Base-by-base conservation (phyloP, 108 stramenopile genomes). In the Nitzschia sp. region DNA sequence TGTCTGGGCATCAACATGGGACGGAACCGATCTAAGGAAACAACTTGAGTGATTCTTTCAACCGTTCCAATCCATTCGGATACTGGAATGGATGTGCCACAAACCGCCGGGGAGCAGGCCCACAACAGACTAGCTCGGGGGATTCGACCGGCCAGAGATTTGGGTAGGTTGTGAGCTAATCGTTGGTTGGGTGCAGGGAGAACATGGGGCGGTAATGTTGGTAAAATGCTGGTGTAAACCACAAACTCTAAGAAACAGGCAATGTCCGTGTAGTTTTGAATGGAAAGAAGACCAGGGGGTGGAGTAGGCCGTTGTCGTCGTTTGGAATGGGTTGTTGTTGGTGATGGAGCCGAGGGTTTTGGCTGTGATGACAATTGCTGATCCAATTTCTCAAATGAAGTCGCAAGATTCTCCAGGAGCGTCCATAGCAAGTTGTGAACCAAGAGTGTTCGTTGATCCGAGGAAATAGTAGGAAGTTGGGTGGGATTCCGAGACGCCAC, bases 1-100 rank as follows among this genome's bases (percentile, higher is more conserved):
- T 93, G 92, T n/a, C 92, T 70, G 41, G 92, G 89, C 38, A 93
- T 66, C 7, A 93, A 65, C 92, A 93, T 93, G 39, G 92, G 92
- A 41, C 87, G 80, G 72, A 93, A 93, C 61, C 92, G 80, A 87
- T 93, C 92, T 73, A 93, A 61, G 42, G 86, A 42, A n/a, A 90
- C 59, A 17, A 93, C 14, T n/a, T 76, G 54, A 8, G 71, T 58
- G 12, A 83, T 19, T 5, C 43, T 44, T 15, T 25, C 17, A 9
- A 54, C 53, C 19, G 55, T 57, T 37, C 25, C 22, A 43, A 62
- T 15, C 7, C 61, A 41, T 24, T 57, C 24, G 21, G 42, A 11
- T 12, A 43, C 12, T 41, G 37, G 14, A 2, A 37, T 3, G 6
- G 38, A n/a, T 2, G 57, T 40, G 3, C 2, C 14, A 38, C 14